Conservation (phyloP, 371 early-diverging fungal species). For the Mucor ambiguus region DNA sequence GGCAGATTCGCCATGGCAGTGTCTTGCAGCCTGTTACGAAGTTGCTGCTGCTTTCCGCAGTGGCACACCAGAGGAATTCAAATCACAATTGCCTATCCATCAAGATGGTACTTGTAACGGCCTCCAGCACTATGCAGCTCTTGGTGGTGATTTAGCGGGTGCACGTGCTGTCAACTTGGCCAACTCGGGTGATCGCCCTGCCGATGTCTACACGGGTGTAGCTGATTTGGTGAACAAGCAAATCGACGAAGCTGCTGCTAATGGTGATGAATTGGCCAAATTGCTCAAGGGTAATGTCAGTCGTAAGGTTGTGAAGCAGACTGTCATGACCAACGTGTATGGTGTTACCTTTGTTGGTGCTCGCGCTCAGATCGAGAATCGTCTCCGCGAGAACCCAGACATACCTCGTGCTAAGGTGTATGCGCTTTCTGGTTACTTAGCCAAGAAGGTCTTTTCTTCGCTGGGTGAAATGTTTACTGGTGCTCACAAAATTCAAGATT, state of each 20-base stretch:
- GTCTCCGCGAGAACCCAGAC: slow-evolving; percentile 76
- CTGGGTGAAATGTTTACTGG: slow-evolving; percentile 91
- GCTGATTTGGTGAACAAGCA: slow-evolving; percentile 73
- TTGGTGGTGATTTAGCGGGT: slow-evolving; percentile 94
- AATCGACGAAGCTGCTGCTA: slow-evolving; percentile 68
- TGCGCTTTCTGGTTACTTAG: slow-evolving; percentile 69
- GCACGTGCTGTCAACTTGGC: slow-evolving; percentile 92
- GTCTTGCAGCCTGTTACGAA: slow-evolving; percentile 91
- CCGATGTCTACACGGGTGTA: slow-evolving; percentile 95
- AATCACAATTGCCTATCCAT: slow-evolving; percentile 87
- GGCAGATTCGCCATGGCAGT: slow-evolving; percentile 95
- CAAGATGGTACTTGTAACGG: slow-evolving; percentile 99
- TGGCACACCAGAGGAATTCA: slow-evolving; percentile 73
- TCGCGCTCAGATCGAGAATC: slow-evolving; percentile 81
- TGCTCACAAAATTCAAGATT: slow-evolving; percentile 89
- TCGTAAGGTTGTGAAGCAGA: slow-evolving; percentile 97
- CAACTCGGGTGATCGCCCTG: slow-evolving; percentile 79
- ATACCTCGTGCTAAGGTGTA: slow-evolving; percentile 59
- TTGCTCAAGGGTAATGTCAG: slow-evolving; percentile 71
- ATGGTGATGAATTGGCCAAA: slow-evolving; percentile 59
- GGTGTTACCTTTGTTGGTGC: slow-evolving; percentile 98
- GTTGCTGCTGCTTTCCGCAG: slow-evolving; percentile 77
- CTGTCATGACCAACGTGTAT: slow-evolving; percentile 99
- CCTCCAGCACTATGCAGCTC: slow-evolving; percentile 97
- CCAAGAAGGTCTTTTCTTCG: slow-evolving; percentile 83